Conservation (phyloP, 306 rosid genomes). For the Rubus parviflorus region DNA sequence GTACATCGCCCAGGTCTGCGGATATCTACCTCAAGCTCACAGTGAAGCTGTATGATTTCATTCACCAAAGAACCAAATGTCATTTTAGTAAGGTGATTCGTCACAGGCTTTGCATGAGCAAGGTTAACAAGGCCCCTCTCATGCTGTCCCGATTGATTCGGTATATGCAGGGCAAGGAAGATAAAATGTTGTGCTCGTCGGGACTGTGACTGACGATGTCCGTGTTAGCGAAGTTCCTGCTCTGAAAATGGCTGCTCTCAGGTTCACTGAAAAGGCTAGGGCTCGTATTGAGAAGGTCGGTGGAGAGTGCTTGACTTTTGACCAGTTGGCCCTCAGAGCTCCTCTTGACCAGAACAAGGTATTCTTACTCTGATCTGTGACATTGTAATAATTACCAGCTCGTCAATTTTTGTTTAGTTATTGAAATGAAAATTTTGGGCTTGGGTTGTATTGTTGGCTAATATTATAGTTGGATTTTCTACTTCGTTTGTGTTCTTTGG, state of each 20-base stretch:
- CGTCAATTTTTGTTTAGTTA: not conserved
- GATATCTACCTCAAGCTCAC: conserved; percentile 78
- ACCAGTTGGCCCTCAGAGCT: conserved; percentile 59
- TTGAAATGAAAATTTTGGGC: too few relatives aligned
- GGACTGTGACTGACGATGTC: conserved; percentile 62
- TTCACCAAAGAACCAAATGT: conserved; percentile 56
- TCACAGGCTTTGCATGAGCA: conserved; percentile 74
- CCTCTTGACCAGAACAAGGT: conserved; percentile 68
- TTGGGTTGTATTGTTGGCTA: not conserved
- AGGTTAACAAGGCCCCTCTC: conserved; percentile 64
- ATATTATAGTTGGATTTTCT: not conserved
- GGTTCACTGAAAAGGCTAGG: conserved; percentile 72
- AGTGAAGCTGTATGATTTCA: conserved; percentile 68
- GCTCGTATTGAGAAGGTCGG: conserved; percentile 73
- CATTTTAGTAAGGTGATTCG: conserved; percentile 55
- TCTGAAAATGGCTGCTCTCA: conserved; percentile 56
- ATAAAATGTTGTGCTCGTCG: conserved; percentile 54
- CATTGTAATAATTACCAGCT: not conserved
- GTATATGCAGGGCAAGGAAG: conserved; percentile 55
- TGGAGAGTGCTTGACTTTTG: conserved; percentile 61
- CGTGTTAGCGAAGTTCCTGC: conserved; percentile 48
- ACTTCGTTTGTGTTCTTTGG: not conserved
- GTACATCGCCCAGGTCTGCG: conserved; percentile 69
- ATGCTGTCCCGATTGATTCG: conserved; percentile 64
- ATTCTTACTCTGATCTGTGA: not conserved